Conservation (phyloP, 129 eudicot species). For the Tanacetum coccineum region DNA sequence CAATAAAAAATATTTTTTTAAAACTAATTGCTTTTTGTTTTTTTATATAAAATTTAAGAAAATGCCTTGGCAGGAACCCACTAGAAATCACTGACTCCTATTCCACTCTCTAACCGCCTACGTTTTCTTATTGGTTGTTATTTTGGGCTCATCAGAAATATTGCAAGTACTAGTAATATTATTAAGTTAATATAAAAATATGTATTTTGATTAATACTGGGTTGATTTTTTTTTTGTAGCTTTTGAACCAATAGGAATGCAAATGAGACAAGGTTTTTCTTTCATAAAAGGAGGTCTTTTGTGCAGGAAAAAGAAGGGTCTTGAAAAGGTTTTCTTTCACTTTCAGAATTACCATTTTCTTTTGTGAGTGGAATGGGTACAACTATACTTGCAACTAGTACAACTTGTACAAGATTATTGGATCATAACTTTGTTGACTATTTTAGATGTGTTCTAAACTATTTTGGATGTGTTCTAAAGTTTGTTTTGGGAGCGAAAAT, state of each 20-base stretch:
- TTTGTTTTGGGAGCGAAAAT: not conserved
- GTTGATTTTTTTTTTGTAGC: not conserved
- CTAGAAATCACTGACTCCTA: constrained; percentile 72
- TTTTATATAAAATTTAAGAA: constrained; percentile 8
- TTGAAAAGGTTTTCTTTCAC: constrained; percentile 20
- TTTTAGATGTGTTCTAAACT: not conserved
- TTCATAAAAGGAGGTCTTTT: constrained; percentile 26
- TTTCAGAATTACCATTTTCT: constrained; percentile 23
- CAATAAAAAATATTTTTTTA: constrained; percentile 8
- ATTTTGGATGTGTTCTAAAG: not conserved
- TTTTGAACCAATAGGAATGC: constrained; percentile 24
- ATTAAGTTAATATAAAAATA: not conserved
- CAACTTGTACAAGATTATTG: constrained; percentile 4
- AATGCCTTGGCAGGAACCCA: constrained; percentile 64
- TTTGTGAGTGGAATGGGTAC: constrained; percentile 27
- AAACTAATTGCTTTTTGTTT: constrained; percentile 7
- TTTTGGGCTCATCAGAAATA: constrained; percentile 31
- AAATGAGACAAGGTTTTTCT: constrained; percentile 39
- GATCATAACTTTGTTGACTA: constrained; percentile 1
- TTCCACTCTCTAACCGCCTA: constrained; percentile 95
- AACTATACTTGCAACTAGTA: constrained; percentile 24
- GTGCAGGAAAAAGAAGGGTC: constrained; percentile 14
- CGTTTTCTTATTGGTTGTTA: constrained; percentile 62
- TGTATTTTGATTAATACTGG: not conserved
- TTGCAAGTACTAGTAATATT: constrained; percentile 24